phyloP scores from a whole-genome alignment of 2,329 filamentous ascomycete genomes.

The Nothomitra cinnamomea region DNA sequence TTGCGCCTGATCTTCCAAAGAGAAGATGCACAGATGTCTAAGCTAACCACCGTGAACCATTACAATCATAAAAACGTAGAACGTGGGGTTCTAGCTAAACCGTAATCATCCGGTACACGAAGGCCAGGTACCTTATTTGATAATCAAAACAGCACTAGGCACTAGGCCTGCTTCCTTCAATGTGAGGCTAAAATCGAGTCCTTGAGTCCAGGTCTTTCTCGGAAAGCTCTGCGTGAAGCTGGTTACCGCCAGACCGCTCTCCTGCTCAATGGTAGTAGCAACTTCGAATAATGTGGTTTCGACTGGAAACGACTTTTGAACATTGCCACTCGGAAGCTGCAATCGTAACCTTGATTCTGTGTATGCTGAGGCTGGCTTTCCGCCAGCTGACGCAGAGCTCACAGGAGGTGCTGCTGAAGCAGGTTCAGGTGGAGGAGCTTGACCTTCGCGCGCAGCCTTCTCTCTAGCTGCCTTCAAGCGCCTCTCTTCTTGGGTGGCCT shows the following conservation, averaged over 20 bases:
- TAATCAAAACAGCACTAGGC: constrained; percentile 77
- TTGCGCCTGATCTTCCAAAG: neutral
- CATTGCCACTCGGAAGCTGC: constrained; percentile 56
- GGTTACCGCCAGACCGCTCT: constrained; percentile 51
- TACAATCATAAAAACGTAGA: neutral
- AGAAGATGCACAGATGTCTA: neutral
- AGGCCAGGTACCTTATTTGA: constrained; percentile 26
- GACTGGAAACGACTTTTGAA: constrained; percentile 75
- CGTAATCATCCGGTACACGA: neutral
- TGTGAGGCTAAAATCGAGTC: constrained; percentile 71
- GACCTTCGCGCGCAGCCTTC: constrained; percentile 75
- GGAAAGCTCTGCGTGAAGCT: constrained; percentile 82
- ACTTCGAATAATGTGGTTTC: constrained; percentile 91
- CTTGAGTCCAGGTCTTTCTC: constrained; percentile 53
- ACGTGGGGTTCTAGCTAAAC: neutral
- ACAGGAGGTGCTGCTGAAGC: constrained; percentile 26
- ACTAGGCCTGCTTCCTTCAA: constrained; percentile 82
- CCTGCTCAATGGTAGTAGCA: constrained; percentile 53
- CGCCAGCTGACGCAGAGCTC: constrained; percentile 28
- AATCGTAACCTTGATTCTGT: constrained; percentile 68
- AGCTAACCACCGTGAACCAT: neutral
- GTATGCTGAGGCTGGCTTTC: constrained; percentile 53
- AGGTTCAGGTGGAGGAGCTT: constrained; percentile 28
- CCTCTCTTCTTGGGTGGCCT: constrained; percentile 82
- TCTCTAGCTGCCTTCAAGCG: constrained; percentile 69